These are phyloP conservation scores for Styphnolobium japonicum DNA, from an alignment of 306 rosid species.

Conservation along the genomic window DNA sequence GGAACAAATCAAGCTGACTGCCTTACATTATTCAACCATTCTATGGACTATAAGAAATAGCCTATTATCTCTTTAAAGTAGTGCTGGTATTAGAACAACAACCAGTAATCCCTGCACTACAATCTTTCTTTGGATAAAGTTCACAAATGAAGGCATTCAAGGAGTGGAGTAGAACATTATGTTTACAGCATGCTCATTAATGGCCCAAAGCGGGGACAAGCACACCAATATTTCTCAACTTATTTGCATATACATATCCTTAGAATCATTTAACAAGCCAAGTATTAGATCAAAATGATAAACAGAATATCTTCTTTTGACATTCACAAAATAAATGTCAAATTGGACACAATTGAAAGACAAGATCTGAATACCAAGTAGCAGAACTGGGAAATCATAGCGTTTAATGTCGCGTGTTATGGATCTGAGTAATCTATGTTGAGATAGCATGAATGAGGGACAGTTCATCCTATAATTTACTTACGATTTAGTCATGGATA, in stretches of 20 bases:
- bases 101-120: neutral
- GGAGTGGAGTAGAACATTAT: neutral
- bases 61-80: too few relatives aligned
- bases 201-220: neutral
- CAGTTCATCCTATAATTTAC: slow-evolving; percentile 26
- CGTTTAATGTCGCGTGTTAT: neutral
- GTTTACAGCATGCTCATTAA: neutral
- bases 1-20: too few relatives aligned
- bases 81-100: too few relatives aligned
- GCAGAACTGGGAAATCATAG: neutral
- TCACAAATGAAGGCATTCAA: neutral
- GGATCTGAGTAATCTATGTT: neutral
- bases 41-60: too few relatives aligned
- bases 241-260: neutral
- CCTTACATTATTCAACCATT: too few relatives aligned
- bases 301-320: neutral
- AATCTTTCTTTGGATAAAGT: neutral
- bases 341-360: slow-evolving; percentile 4
- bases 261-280: neutral
- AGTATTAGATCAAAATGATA: slow-evolving; percentile 7
- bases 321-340: neutral
- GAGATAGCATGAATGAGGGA: slow-evolving; percentile 11
- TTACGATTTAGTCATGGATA: slow-evolving; percentile 92
- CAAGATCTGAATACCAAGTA: slow-evolving; percentile 5
- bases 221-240: slow-evolving; percentile 7